Percentiles rank a stretch among this genome's conserved stretches.
Conservation (phyloP, 257 asterid species). For the Solanum ossicruentum region DNA sequence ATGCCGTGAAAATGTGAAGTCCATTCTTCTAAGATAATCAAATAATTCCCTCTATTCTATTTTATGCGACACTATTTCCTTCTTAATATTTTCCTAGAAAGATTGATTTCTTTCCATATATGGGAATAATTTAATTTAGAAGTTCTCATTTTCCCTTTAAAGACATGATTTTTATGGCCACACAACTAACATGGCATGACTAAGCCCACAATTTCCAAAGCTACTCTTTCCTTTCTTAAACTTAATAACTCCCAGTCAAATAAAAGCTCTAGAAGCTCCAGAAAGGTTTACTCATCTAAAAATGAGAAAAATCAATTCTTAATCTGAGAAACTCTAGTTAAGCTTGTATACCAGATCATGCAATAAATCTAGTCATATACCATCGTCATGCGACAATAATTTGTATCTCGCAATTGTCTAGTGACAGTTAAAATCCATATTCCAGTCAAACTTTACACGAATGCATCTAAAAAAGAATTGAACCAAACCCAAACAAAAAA, state of each 20-base stretch:
- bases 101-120: background rate
- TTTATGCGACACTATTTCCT: background rate
- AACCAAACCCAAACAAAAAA: background rate
- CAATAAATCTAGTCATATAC: background rate
- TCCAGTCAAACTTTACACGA: background rate
- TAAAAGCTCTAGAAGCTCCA: background rate
- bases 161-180: background rate
- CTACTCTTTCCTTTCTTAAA: background rate
- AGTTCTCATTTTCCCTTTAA: background rate
- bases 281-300: background rate
- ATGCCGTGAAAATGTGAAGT: background rate
- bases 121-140: background rate
- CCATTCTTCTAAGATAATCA: background rate
- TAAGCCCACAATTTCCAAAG: background rate
- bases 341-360: background rate
- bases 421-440: background rate
- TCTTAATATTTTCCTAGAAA: background rate
- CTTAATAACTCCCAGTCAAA: background rate
- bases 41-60: background rate
- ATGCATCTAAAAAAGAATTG: background rate
- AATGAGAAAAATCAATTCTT: background rate
- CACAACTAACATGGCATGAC: background rate
- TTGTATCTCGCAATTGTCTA: background rate
- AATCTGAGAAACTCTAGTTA: background rate
- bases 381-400: background rate